A percentile compares a stretch with the other conserved stretches of the same genome.
Conservation (phyloP, 2,329 filamentous ascomycete genomes). For the Zasmidium citrigriseum region DNA sequence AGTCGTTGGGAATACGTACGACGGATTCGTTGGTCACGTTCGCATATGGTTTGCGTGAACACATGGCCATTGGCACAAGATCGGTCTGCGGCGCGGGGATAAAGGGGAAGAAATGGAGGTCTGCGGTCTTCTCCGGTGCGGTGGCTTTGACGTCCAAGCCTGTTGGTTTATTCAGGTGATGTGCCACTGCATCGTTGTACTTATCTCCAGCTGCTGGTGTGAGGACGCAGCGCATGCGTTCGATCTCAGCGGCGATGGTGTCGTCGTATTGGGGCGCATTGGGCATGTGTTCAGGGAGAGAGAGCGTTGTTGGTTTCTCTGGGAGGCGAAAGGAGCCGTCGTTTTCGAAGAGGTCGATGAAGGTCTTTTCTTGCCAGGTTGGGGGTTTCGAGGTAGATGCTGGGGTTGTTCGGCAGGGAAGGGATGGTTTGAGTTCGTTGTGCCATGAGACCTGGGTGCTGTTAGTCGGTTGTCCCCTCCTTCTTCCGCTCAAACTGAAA, state of each 20-base stretch:
- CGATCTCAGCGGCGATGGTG: slow-evolving; percentile 62
- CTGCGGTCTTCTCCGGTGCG: slow-evolving; percentile 46
- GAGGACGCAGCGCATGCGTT: slow-evolving; percentile 61
- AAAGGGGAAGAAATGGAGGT: slow-evolving; percentile 53
- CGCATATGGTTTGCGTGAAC: slow-evolving; percentile 66
- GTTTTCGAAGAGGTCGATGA: slow-evolving; percentile 34
- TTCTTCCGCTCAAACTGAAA: too few relatives aligned
- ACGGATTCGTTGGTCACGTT: slow-evolving; percentile 61
- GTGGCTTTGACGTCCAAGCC: slow-evolving; percentile 34
- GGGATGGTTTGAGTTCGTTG: slow-evolving; percentile 59
- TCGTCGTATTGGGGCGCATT: slow-evolving; percentile 65
- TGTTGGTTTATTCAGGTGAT: slow-evolving; percentile 57
- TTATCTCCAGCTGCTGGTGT: slow-evolving; percentile 54
- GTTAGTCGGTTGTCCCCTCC: too few relatives aligned
- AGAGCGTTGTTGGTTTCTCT: slow-evolving; percentile 22
- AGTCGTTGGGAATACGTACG: too few relatives aligned
- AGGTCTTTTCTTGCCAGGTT: slow-evolving; percentile 34
- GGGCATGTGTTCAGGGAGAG: slow-evolving; percentile 58
- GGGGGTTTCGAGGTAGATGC: slow-evolving; percentile 43
- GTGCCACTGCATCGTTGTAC: slow-evolving; percentile 59
- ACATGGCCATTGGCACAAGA: slow-evolving; percentile 29
- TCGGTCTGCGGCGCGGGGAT: slow-evolving; percentile 48
- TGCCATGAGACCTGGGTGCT: slow-evolving; percentile 72
- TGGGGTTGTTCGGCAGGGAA: slow-evolving; percentile 58
- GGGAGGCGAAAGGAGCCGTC: slow-evolving; percentile 28